phyloP scores from a whole-genome alignment of 2,329 filamentous ascomycete genomes.

The Helicocarpus griseus region DNA sequence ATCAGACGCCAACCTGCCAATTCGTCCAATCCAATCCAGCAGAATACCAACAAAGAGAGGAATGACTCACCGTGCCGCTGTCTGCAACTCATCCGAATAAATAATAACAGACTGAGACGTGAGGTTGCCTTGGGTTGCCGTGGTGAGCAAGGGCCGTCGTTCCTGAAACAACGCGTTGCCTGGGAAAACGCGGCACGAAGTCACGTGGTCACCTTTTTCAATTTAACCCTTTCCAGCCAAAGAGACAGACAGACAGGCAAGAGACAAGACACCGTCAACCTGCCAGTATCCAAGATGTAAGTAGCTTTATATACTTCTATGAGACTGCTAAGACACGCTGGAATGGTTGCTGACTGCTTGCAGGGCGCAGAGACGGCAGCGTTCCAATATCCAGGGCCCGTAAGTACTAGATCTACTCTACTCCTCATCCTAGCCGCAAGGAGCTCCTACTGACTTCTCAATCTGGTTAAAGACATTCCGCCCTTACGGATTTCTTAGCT shows the following conservation, averaged over 20 bases:
- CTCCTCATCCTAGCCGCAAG: neutral
- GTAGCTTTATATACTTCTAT: neutral
- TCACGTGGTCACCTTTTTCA: slow-evolving; percentile 11
- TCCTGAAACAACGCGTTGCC: slow-evolving; percentile 11
- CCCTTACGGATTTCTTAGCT: slow-evolving; percentile 58
- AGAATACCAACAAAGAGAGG: neutral
- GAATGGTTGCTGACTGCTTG: neutral
- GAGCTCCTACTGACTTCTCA: slow-evolving; percentile 12
- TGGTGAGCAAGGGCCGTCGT: neutral
- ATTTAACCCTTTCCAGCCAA: slow-evolving; percentile 6
- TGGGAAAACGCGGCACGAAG: slow-evolving; percentile 12
- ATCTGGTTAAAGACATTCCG: slow-evolving; percentile 43
- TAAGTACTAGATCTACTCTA: slow-evolving; percentile 20
- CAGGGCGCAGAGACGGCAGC: slow-evolving; percentile 1
- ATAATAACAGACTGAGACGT: neutral
- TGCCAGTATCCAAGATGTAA: slow-evolving; percentile 4
- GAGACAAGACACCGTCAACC: neutral
- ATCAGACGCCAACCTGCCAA: neutral
- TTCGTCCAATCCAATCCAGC: neutral
- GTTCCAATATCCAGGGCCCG: slow-evolving; percentile 26
- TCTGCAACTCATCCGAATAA: neutral
- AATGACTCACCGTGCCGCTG: neutral
- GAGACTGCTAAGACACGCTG: neutral
- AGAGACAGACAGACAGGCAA: neutral
- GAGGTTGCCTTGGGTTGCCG: neutral